These are phyloP conservation scores for Zanthoxylum bungeanum DNA, from an alignment of 345 rosid genomes.

Conservation along the genomic window DNA sequence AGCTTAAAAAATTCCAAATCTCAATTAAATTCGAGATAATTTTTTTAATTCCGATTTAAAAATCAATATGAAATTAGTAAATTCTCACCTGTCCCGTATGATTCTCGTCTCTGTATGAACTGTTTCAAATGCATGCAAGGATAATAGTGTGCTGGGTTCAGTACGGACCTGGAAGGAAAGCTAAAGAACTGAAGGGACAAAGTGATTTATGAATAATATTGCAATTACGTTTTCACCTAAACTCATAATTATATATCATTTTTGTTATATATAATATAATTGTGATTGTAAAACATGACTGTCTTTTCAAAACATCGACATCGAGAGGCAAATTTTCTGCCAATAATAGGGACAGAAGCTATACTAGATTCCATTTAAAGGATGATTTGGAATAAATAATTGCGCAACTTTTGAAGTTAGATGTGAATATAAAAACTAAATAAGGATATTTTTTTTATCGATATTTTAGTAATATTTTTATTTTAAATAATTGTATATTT, in stretches of 20 bases:
- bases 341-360: background rate
- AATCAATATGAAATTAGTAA: no score
- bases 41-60: no score
- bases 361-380: background rate
- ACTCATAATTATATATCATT: background rate
- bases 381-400: background rate
- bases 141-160: background rate
- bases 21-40: no score
- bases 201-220: background rate
- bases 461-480: no score
- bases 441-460: no score
- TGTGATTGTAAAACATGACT: background rate
- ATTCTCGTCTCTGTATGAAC: background rate
- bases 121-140: background rate
- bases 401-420: background rate
- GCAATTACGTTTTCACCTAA: background rate
- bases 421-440: background rate
- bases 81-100: no score
- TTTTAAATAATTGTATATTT: no score
- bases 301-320: slow-evolving; percentile 5
- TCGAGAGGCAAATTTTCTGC: background rate
- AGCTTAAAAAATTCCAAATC: no score
- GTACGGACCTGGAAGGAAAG: background rate
- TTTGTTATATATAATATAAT: background rate
- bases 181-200: background rate